Conservation (phyloP, 495 filamentous ascomycete species). For the Eremomyces bilateralis region DNA sequence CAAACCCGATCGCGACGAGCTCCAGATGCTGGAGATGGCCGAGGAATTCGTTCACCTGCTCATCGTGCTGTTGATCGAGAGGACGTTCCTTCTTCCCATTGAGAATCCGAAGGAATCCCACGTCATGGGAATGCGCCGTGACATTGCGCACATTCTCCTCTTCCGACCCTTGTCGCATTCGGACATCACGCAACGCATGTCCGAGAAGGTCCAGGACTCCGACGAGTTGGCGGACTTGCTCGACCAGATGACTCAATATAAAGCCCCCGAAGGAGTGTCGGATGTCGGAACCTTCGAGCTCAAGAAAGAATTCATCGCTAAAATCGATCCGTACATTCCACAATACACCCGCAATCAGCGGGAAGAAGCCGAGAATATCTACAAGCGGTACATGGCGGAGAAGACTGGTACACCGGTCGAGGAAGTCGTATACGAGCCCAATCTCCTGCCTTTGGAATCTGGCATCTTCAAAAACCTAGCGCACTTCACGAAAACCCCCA, state of each 20-base stretch:
- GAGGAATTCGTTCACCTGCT: conserved; percentile 92
- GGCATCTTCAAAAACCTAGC: conserved; percentile 57
- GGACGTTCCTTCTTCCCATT: conserved; percentile 51
- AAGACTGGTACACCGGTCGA: conserved; percentile 57
- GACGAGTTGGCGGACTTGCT: conserved; percentile 62
- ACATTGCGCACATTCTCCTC: conserved; percentile 84
- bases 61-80: conserved; percentile 75
- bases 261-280: conserved; percentile 69
- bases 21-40: conserved; percentile 70
- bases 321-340: conserved; percentile 84
- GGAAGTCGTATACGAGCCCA: conserved; percentile 89
- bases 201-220: conserved; percentile 66
- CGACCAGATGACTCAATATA: conserved; percentile 75
- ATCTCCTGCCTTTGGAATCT: conserved; percentile 49
- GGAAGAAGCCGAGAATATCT: conserved; percentile 81
- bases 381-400: conserved; percentile 67
- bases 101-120: conserved; percentile 44
- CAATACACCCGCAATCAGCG: conserved; percentile 94
- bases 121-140: conserved; percentile 52
- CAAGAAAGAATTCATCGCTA: conserved; percentile 58
- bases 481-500: conserved; percentile 52
- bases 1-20: conserved; percentile 61
- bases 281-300: conserved; percentile 89
- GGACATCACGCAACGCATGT: conserved; percentile 57
- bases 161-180: conserved; percentile 92